phyloP scores from a whole-genome alignment of 1,284 basidiomycete species.

The Irpex rosettiformis region DNA sequence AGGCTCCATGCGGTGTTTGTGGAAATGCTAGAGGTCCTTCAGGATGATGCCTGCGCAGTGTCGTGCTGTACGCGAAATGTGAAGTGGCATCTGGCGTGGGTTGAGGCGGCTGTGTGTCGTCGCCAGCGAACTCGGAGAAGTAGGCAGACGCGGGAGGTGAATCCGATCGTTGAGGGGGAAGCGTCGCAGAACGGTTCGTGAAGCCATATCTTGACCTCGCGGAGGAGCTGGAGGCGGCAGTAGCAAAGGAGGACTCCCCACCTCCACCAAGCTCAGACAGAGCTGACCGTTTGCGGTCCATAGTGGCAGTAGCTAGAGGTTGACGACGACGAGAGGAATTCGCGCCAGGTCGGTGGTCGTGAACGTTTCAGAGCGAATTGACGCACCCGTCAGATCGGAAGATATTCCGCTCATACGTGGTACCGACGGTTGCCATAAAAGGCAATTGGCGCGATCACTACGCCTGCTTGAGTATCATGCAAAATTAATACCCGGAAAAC shows the following conservation, averaged over 20 bases:
- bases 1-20: conserved; percentile 27
- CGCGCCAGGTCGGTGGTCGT: neutral
- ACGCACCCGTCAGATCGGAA: neutral
- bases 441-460: neutral
- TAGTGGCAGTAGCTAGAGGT: neutral
- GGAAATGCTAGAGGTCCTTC: conserved; percentile 41
- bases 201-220: conserved; percentile 11
- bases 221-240: conserved; percentile 14
- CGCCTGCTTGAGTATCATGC: neutral
- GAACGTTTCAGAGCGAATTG: neutral
- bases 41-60: conserved; percentile 62
- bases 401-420: neutral
- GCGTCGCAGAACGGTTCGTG: conserved; percentile 9
- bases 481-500: neutral
- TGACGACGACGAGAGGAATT: neutral
- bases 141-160: conserved; percentile 79
- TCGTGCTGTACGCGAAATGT: conserved; percentile 84
- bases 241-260: conserved; percentile 9
- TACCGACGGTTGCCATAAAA: neutral
- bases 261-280: neutral
- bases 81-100: conserved; percentile 49
- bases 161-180: conserved; percentile 32
- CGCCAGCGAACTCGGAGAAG: conserved; percentile 54
- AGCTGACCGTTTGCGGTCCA: conserved; percentile 11
- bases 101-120: conserved; percentile 43